A percentile compares a stretch with the other conserved stretches of the same genome.
Evolutionary conservation across 768 basidiomycete genomes (phyloP).

Genomic region (Panellus pusillus): DNA sequence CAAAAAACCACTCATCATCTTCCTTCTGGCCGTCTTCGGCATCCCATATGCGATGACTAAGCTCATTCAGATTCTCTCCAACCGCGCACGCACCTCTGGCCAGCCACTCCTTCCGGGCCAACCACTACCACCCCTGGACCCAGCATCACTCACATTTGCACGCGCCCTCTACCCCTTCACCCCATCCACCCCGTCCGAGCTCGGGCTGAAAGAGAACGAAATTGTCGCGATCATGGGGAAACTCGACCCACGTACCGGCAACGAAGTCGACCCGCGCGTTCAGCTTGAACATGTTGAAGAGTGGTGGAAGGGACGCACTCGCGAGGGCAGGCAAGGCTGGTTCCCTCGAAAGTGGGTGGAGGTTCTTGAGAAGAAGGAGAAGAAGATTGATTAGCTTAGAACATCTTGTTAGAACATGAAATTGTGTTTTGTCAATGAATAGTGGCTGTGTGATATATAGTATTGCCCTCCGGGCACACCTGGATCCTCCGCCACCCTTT

Average conservation of each 20-base stretch:
- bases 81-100: slow-evolving; percentile 54
- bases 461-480: no score
- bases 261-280: slow-evolving; percentile 63
- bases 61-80: slow-evolving; percentile 75
- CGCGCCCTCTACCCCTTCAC: slow-evolving; percentile 79
- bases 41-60: slow-evolving; percentile 92
- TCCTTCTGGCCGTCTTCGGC: slow-evolving; percentile 91
- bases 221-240: slow-evolving; percentile 91
- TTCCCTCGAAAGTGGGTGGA: slow-evolving; percentile 92
- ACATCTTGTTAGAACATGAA: no score
- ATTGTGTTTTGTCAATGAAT: no score
- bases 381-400: slow-evolving; percentile 22
- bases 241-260: slow-evolving; percentile 66
- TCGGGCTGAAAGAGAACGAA: slow-evolving; percentile 82
- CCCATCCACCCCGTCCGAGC: slow-evolving; percentile 72
- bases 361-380: slow-evolving; percentile 51
- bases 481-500: no score
- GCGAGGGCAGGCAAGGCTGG: slow-evolving; percentile 93
- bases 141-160: slow-evolving; percentile 79
- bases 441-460: no score
- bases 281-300: slow-evolving; percentile 61
- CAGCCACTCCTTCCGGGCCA: slow-evolving; percentile 36
- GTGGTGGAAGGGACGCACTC: slow-evolving; percentile 94
- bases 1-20: slow-evolving; percentile 89
- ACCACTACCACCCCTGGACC: slow-evolving; percentile 67